Evolutionary conservation across 495 filamentous ascomycete genomes (phyloP), one percentile per base, ranked within the genome.

Genomic region (Podospora australis): DNA sequence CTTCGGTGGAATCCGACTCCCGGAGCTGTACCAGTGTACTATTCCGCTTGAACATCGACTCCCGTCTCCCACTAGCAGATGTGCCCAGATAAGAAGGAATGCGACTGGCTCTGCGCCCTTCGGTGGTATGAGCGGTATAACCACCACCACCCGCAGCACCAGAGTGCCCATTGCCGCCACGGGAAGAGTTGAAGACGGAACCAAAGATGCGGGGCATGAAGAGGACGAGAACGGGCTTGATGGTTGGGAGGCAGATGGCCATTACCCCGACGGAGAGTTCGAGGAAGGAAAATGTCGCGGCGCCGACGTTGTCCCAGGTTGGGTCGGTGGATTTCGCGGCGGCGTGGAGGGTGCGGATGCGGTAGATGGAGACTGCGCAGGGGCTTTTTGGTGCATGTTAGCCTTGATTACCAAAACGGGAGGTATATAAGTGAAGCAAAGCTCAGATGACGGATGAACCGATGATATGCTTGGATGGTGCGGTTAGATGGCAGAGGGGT

Each of bases 201-300:
- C 49, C 53, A 24, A 59, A 59, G 7, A 56, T 4, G 38, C 56
- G 35, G 4, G 55, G 58, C 49, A 62, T 49, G 22, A 25, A 35
- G 14, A 39, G 40, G 28, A 55, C 10, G 30, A 62, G 48, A n/a
- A 78, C 53, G 16, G 74, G 70, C 3, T 71, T 63, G 1, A 74
- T 67, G 25, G 68, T 71, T 13, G 76, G 72, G 14, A 79, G 72
- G 52, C 66, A 76, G 43, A 73, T 68, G 58, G 72, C 75, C 49
- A 80, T 72, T 32, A 78, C 73, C 40, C 70, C 78, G 6, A 70
- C 67, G 54, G 70, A 73, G 49, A 75, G 72, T 61, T 81, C 77
- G 40, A 78, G 59, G 29, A 65, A 68, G 23, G 75, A 75, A 73
- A 75, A 81, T 44, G 70, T 72, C 2, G 76, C 77, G 2, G 74